Evolutionary conservation across 768 basidiomycete species (phyloP), one percentile per base, ranked within the genome.

Genomic region (Steccherinum ochraceum): DNA sequence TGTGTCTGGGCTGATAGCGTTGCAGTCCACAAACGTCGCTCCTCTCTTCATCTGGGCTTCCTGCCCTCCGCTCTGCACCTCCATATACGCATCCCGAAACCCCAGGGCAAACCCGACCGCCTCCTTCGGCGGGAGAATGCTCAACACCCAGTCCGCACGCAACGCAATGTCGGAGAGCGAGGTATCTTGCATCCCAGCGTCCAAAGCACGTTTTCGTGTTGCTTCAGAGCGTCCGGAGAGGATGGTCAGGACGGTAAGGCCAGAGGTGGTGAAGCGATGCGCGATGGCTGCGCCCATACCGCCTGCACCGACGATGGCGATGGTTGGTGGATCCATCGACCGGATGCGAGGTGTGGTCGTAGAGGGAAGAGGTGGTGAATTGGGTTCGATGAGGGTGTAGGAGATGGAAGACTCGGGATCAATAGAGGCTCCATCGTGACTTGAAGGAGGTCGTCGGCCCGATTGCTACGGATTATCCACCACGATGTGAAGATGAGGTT

Each of bases 221-320:
- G 65, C 70, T 48, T 73, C 69, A 2, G 80, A 82, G 41, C 81
- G 76, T 24, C 74, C 75, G 23, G 75, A 70, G 40, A 83, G 65
- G 55, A 72, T 73, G 11, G 81, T 83, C 52, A 81, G 72, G 20
- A 81, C 79, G 4, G 69, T 74, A 57, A 73, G 74, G 23, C 80
- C 76, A 16, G 70, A 66, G 19, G 65, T 57, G 1, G 69, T 69
- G 27, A 83, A 67, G 21, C 69, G 72, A 24, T 63, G 69, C 13
- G 72, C 81, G 26, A 84, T 74, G 18, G 70, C 81, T 4, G 79
- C 67, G 23, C 80, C 81, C 84, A 83, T 84, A 1, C 71, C 73
- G 16, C 81, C 81, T 7, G 79, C 72, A 26, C 79, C 73, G 52
- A 84, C 65, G 20, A 83, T 65, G 26, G 74, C 76, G 49, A 83